phyloP scores from a whole-genome alignment of 495 filamentous ascomycete genomes.

The Sphaerosporella brunnea region DNA sequence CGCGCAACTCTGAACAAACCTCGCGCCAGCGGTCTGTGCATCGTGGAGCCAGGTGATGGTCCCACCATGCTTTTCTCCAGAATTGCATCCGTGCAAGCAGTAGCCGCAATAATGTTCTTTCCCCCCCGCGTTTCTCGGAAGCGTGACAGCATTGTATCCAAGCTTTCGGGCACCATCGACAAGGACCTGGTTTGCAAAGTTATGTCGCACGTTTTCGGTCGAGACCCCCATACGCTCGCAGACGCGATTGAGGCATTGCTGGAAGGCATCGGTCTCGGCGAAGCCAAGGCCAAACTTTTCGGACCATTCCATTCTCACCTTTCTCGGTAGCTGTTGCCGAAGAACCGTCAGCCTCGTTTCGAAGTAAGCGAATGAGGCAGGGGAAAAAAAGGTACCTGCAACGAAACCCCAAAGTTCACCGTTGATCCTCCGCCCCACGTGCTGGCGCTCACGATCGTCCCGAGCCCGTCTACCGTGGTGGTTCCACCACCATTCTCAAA shows the following conservation, averaged over 20 bases:
- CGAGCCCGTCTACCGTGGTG: slow-evolving; percentile 43
- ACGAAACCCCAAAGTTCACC: slow-evolving; percentile 71
- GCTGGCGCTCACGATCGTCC: slow-evolving; percentile 47
- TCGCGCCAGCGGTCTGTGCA: slow-evolving; percentile 53
- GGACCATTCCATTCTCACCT: slow-evolving; percentile 70
- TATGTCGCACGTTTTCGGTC: slow-evolving; percentile 47
- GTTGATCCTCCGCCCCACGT: slow-evolving; percentile 78
- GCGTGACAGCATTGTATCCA: slow-evolving; percentile 49
- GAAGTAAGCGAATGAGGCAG: no score
- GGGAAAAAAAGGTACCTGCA: no score
- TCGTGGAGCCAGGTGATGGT: slow-evolving; percentile 60
- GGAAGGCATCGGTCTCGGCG: slow-evolving; percentile 59
- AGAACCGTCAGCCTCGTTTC: not conserved
- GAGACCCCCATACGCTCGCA: slow-evolving; percentile 66
- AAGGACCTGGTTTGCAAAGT: slow-evolving; percentile 46
- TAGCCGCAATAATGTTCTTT: slow-evolving; percentile 58
- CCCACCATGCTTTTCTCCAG: slow-evolving; percentile 47
- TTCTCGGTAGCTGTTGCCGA: slow-evolving; percentile 42
- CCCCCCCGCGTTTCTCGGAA: slow-evolving; percentile 65
- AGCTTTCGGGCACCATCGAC: slow-evolving; percentile 59
- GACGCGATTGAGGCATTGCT: slow-evolving; percentile 50
- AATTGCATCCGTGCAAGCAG: slow-evolving; percentile 59
- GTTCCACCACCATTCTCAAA: slow-evolving; percentile 42
- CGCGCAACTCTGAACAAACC: slow-evolving; percentile 44
- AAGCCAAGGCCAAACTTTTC: slow-evolving; percentile 46